Percentiles rank a stretch among this genome's conserved stretches.
These are phyloP conservation scores for Tieghemiomyces parasiticus DNA, from an alignment of 192 early-diverging fungal species.

Conservation along the genomic window DNA sequence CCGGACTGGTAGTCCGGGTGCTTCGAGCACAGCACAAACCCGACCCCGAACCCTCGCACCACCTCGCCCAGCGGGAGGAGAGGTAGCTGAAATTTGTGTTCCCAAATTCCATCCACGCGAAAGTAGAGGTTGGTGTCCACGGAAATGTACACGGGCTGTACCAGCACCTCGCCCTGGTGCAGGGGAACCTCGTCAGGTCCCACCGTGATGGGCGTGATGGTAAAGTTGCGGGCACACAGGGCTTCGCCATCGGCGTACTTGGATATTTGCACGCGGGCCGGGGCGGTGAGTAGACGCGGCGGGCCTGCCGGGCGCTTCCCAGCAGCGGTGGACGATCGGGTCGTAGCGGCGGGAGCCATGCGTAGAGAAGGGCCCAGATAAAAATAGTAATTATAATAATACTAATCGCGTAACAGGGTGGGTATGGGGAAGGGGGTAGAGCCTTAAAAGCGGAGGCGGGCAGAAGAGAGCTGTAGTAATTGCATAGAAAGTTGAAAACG, in stretches of 20 bases:
- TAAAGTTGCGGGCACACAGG: background rate
- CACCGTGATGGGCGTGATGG: background rate
- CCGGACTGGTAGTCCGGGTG: constrained; percentile 39
- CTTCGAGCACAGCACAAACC: constrained; percentile 44
- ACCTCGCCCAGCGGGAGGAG: constrained; percentile 32
- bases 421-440: too few species aligned
- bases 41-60: constrained; percentile 41
- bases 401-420: too few species aligned
- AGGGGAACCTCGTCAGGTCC: background rate
- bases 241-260: background rate
- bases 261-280: background rate
- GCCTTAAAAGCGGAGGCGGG: too few species aligned
- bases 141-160: constrained; percentile 49
- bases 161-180: constrained; percentile 12
- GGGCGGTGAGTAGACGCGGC: background rate
- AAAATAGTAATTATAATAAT: too few species aligned
- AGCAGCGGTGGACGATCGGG: too few species aligned
- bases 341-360: too few species aligned
- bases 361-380: too few species aligned
- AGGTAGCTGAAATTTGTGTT: constrained; percentile 19
- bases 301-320: too few species aligned
- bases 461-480: too few species aligned
- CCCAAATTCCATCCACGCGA: constrained; percentile 37
- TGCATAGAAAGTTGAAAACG: too few species aligned
- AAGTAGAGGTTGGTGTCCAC: constrained; percentile 62